Base-by-base conservation (phyloP, 805 yeast genomes). In the Wickerhamomyces xylosicus region DNA sequence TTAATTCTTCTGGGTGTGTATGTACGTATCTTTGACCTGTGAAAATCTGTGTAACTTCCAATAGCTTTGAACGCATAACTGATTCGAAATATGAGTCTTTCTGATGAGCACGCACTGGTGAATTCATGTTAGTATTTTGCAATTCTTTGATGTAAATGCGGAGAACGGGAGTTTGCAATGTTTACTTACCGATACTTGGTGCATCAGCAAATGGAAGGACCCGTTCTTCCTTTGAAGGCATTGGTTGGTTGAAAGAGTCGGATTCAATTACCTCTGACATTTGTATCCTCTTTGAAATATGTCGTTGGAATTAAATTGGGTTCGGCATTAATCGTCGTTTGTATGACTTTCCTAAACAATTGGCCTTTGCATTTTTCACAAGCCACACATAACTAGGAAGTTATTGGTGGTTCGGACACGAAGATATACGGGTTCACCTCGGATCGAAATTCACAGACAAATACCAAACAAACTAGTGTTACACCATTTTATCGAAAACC, bases 81-180 rank as follows among this genome's bases (percentile, higher is more conserved):
- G 69, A 59, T 48, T 79, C 82, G 33, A 85, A 74, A 48, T 80
- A 85, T 4, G 75, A 69, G 57, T 90, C 98, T 54, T 90, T 90
- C 54, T 90, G 97, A 55, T 85, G 79, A 2, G 97, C 85, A 38
- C 96, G 71, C 29, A 90, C 94, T 66, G 42, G 19, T n/a, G 14
- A 2, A 15, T 18, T 37, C 15, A 19, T 6, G 44, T 40, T 33
- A 42, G 42, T 34, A 14, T 3, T n/a, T 34, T n/a, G 4, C 5
- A 11, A 19, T 29, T 17, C 19, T 20, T 10, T 15, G 8, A 13
- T 31, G 37, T 10, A 32, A 4, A 7, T 15, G 3, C 27, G 21
- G 20, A 18, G 16, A 10, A 9, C 25, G 3, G 4, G 15, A 10
- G 14, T 7, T 14, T 28, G 19, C 33, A 13, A 5, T 6, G n/a